Evolutionary conservation across 2,329 filamentous ascomycete species (phyloP), one percentile per base, ranked within the genome.

Genomic region (Fonsecaea nubica): DNA sequence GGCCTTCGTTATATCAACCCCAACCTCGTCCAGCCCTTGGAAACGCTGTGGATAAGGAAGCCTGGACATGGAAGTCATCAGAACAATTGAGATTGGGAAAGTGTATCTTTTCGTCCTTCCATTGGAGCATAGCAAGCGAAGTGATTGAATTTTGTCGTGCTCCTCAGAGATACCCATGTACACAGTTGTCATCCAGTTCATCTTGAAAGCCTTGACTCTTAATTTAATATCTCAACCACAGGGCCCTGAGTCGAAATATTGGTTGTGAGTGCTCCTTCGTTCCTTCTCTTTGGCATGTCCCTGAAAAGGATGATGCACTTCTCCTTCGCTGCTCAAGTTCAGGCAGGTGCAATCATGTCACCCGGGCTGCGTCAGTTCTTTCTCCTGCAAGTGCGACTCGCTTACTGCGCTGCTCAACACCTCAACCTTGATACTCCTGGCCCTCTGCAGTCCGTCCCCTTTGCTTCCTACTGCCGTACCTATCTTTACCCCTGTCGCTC

Each of bases 1-100:
- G 74, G 77, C 48, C 69, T 83, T 62, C 81, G 80, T 67, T 83
- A 83, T 57, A 77, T 82, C 48, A 82, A 83, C 66, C 81, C 81
- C 7, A 82, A 80, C 67, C 72, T 83, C 4, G 76, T 80, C 15
- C 62, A 80, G 36, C 81, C 80, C 12, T 74, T 83, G 8, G 76
- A 82, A 70, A 77, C 77, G 48, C 74, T 79, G 6, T 83, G 81
- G 81, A 76, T 83, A 56, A 55, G 66, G 32, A 73, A 71, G 58
- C 71, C 69, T 18, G 67, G 61, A 6, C 69, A 69, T 58, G 62
- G 62, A 32, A 52, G 52, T 8, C 58, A 42, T 12, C 55, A 55
- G 53, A 35, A 57, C n/a, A 57, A 36, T 40, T 58, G 54, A 48
- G 36, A 15, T 25, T 58, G 35, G 45, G 18, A 12, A 9, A 25